A percentile compares a stretch with the other conserved stretches of the same genome.
Evolutionary conservation across 2,329 filamentous ascomycete species (phyloP).

Genomic region (Aspergillus eucalypticola): DNA sequence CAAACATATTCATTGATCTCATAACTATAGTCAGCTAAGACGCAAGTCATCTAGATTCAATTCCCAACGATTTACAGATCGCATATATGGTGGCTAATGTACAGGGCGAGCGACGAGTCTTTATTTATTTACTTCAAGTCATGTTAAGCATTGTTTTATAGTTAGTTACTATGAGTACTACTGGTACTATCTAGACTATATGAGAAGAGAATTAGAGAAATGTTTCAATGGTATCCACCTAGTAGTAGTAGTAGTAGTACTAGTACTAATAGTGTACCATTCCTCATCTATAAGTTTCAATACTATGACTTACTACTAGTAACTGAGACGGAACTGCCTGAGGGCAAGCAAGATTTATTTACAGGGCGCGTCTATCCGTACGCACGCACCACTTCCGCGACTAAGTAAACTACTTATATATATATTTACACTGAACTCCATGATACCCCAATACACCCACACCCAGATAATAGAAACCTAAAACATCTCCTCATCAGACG

Average conservation of each 20-base stretch:
- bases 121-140: background rate
- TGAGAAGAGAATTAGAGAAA: too few species aligned
- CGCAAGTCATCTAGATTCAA: background rate
- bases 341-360: too few species aligned
- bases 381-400: background rate
- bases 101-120: background rate
- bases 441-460: background rate
- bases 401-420: background rate
- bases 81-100: background rate
- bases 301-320: too few species aligned
- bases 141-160: background rate
- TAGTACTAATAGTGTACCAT: too few species aligned
- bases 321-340: too few species aligned
- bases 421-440: background rate
- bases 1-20: too few species aligned
- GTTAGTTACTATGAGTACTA: too few species aligned
- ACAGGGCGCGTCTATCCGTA: too few species aligned
- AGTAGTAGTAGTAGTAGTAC: too few species aligned
- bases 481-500: slow-evolving; percentile 33
- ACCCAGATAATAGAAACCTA: slow-evolving; percentile 1
- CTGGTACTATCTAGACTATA: too few species aligned
- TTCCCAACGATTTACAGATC: background rate
- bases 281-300: too few species aligned
- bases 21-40: background rate
- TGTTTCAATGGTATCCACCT: too few species aligned